phyloP scores from a whole-genome alignment of 306 rosid genomes.

The Geum urbanum region DNA sequence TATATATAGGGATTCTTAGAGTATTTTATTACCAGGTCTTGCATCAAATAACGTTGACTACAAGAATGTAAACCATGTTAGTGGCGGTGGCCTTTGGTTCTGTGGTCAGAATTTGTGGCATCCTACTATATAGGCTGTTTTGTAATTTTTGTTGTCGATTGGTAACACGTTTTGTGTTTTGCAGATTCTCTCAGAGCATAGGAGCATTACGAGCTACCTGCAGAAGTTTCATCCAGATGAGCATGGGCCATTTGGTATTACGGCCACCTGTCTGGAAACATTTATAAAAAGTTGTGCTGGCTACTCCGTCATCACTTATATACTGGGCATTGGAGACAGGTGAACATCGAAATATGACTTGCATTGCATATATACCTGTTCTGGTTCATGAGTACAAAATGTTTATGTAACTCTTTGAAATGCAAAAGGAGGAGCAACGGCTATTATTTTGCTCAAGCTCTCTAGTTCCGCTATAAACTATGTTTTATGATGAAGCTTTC shows the following conservation, averaged over 20 bases:
- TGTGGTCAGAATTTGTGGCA: constrained; percentile 5
- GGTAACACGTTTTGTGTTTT: constrained; percentile 3
- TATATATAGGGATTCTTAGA: background rate
- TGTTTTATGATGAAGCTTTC: background rate
- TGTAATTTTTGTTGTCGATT: background rate
- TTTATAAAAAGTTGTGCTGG: constrained; percentile 99
- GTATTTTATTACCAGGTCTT: background rate
- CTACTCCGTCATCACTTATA: constrained; percentile 96
- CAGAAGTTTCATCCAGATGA: constrained; percentile 97
- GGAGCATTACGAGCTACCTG: constrained; percentile 87
- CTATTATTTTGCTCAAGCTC: background rate
- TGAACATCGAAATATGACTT: constrained; percentile 29
- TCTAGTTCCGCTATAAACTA: background rate
- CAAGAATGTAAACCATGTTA: background rate
- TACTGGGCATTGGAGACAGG: constrained; percentile 99
- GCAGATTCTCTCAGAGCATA: constrained; percentile 93
- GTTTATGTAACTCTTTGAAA: background rate
- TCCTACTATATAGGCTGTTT: constrained; percentile 1
- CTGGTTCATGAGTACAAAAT: background rate
- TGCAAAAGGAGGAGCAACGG: background rate
- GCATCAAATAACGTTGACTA: background rate
- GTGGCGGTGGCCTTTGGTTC: background rate
- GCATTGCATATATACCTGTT: background rate
- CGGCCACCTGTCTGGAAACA: constrained; percentile 94
- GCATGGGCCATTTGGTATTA: constrained; percentile 91